These are phyloP conservation scores for Fomitopsis serialis DNA, from an alignment of 768 basidiomycete genomes.

Conservation along the genomic window DNA sequence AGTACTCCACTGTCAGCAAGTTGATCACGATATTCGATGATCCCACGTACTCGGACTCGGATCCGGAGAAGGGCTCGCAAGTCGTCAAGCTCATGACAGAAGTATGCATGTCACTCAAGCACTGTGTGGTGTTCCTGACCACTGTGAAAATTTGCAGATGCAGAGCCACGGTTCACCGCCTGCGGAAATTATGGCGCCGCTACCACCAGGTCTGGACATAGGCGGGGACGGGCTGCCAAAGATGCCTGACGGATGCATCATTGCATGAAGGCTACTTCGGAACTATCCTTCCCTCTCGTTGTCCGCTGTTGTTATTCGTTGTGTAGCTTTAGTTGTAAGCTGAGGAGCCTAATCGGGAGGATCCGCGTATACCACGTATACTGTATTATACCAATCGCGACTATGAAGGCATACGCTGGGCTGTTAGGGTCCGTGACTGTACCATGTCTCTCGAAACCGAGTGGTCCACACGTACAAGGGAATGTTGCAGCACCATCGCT, in stretches of 20 bases:
- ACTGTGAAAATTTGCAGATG: slow-evolving; percentile 41
- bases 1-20: slow-evolving; percentile 48
- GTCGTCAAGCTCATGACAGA: slow-evolving; percentile 73
- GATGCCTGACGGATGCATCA: slow-evolving; percentile 34
- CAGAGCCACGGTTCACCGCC: slow-evolving; percentile 78
- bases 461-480: too few species aligned
- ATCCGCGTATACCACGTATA: too few species aligned
- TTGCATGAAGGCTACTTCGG: slow-evolving; percentile 13
- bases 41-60: slow-evolving; percentile 50
- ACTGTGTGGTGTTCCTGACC: background rate
- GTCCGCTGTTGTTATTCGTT: background rate
- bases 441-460: too few species aligned
- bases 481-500: too few species aligned
- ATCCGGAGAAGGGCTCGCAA: slow-evolving; percentile 37
- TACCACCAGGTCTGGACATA: slow-evolving; percentile 64
- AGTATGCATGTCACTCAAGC: slow-evolving; percentile 34
- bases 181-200: slow-evolving; percentile 74
- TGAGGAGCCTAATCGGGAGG: background rate
- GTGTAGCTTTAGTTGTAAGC: background rate
- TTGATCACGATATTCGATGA: slow-evolving; percentile 67
- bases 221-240: slow-evolving; percentile 51
- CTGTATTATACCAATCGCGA: too few species aligned
- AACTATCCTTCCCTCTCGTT: too few species aligned
- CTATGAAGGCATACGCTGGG: too few species aligned
- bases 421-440: too few species aligned